Percentiles rank a stretch among this genome's conserved stretches.
Conservation (phyloP, 208 protist genomes). For the Wallacemonas collosoma region DNA sequence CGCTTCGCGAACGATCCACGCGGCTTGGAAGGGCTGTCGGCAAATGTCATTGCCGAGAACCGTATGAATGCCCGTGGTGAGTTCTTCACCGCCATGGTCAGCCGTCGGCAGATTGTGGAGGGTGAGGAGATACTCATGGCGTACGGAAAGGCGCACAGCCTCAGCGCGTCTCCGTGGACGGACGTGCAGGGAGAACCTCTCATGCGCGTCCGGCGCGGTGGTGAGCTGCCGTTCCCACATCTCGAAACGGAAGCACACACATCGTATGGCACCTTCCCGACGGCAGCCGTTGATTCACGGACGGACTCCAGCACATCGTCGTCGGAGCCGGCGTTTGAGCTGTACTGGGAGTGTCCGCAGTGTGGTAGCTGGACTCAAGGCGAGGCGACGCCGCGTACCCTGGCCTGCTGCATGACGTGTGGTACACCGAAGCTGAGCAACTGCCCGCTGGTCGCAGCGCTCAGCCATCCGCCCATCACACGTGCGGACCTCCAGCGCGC, state of each 20-base stretch:
- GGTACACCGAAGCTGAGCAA: constrained; percentile 56
- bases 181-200: constrained; percentile 64
- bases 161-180: constrained; percentile 68
- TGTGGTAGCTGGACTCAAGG: constrained; percentile 72
- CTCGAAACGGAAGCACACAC: constrained; percentile 2
- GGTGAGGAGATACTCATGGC: constrained; percentile 92
- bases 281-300: too few relatives aligned
- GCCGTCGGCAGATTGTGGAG: constrained; percentile 61
- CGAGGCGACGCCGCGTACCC: constrained; percentile 24
- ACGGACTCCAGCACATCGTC: neutral
- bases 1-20: constrained; percentile 91
- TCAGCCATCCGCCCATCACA: constrained; percentile 25
- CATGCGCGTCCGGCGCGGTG: constrained; percentile 53
- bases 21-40: constrained; percentile 55
- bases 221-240: constrained; percentile 68
- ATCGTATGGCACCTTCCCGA: neutral
- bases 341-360: constrained; percentile 86
- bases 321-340: constrained; percentile 30
- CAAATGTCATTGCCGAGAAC: constrained; percentile 84
- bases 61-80: constrained; percentile 78
- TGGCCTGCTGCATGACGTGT: constrained; percentile 53
- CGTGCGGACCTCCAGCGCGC: constrained; percentile 17
- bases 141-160: constrained; percentile 84
- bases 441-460: constrained; percentile 36
- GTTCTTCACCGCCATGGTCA: constrained; percentile 85